Evolutionary conservation across 306 rosid genomes (phyloP).

Genomic region (Acacia confusa): DNA sequence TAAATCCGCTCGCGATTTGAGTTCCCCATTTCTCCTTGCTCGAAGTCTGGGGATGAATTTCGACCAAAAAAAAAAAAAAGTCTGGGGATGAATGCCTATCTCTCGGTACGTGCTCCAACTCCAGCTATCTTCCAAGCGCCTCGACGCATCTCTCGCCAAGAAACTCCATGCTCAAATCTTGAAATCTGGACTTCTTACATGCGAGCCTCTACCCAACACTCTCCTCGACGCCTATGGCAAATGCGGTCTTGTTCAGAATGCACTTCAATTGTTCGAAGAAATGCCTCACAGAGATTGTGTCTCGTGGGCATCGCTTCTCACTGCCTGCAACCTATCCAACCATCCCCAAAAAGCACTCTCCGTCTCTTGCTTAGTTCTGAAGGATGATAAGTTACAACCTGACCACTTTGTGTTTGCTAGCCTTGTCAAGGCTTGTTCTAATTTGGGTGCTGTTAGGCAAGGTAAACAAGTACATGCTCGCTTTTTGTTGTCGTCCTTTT

Average conservation of each 20-base stretch:
- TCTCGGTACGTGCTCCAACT: slow-evolving; percentile 49
- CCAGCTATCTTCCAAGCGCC: slow-evolving; percentile 53
- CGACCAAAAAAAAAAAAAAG: too few species aligned
- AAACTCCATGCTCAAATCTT: slow-evolving; percentile 63
- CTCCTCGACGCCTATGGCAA: slow-evolving; percentile 60
- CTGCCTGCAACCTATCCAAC: slow-evolving; percentile 71
- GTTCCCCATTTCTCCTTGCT: too few species aligned
- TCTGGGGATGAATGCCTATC: slow-evolving; percentile 46
- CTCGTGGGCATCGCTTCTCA: slow-evolving; percentile 77
- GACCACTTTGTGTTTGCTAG: slow-evolving; percentile 82
- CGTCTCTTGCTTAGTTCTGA: slow-evolving; percentile 45
- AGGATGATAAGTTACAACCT: slow-evolving; percentile 44
- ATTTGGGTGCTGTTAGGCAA: slow-evolving; percentile 42
- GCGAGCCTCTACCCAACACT: slow-evolving; percentile 59
- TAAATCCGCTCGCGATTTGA: not conserved
- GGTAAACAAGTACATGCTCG: slow-evolving; percentile 76
- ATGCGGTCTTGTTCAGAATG: slow-evolving; percentile 57
- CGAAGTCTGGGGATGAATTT: slow-evolving; percentile 35
- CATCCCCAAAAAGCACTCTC: slow-evolving; percentile 51
- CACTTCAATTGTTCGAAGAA: slow-evolving; percentile 66
- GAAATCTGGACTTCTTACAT: slow-evolving; percentile 49
- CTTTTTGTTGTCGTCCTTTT: slow-evolving; percentile 54
- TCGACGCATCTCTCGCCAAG: slow-evolving; percentile 33
- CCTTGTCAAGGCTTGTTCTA: slow-evolving; percentile 66
- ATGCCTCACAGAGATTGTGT: slow-evolving; percentile 60